These are phyloP conservation scores for Cercophora scortea DNA, from an alignment of 495 filamentous ascomycete genomes.

Conservation along the genomic window DNA sequence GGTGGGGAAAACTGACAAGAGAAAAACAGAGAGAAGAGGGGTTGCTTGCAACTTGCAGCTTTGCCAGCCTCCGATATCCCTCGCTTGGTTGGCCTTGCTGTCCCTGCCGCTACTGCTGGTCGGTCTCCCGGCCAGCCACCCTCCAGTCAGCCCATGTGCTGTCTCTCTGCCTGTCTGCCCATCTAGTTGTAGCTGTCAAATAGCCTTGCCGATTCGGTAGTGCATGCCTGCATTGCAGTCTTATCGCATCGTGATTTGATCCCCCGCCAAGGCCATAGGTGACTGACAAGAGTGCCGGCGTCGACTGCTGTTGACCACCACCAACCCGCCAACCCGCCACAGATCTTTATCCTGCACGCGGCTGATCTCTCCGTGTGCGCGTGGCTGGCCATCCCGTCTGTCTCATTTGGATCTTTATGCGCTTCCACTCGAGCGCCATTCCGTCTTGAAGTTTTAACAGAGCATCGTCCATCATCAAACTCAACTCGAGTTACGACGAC, in stretches of 20 bases:
- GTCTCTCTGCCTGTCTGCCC: too few species aligned
- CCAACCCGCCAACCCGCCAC: too few species aligned
- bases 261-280: background rate
- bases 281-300: background rate
- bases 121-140: too few species aligned
- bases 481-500: background rate
- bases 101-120: too few species aligned
- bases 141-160: background rate
- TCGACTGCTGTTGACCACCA: too few species aligned
- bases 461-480: background rate
- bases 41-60: too few species aligned
- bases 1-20: too few species aligned
- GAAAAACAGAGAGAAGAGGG: too few species aligned
- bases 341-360: background rate
- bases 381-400: background rate
- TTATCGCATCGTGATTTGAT: background rate
- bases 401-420: slow-evolving; percentile 11
- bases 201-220: background rate
- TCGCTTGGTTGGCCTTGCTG: too few species aligned
- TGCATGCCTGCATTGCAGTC: background rate
- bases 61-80: too few species aligned
- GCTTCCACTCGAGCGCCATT: background rate
- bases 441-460: background rate
- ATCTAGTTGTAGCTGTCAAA: background rate
- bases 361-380: slow-evolving; percentile 1